Evolutionary conservation across 257 asterid species (phyloP), one percentile per base, ranked within the genome.

Genomic region (Penstemon eatonii): DNA sequence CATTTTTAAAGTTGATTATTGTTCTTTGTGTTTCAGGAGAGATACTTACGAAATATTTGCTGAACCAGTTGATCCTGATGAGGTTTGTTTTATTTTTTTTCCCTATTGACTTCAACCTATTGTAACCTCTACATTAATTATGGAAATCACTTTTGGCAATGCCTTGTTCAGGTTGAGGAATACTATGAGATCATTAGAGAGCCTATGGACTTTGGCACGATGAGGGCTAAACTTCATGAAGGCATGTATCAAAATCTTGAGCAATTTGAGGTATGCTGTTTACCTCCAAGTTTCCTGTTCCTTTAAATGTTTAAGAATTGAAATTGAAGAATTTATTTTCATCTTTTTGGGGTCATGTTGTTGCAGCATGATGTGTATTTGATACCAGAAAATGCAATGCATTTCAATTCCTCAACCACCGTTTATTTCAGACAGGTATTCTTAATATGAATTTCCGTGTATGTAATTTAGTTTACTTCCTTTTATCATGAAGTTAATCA

Each of bases 221-320:
- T 89, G 91, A 85, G 97, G 78, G 96, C 95, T 60, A 91, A 91
- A 72, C 89, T 91, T 77, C 95, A 93, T 38, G 96, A 93, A 75
- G 97, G 92, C 59, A 73, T 90, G 95, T 90, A 90, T 58, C 56
- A 76, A 40, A 85, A 77, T 77, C 90, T 90, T 42, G 77, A 88
- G 73, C 86, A 90, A 56, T 93, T 90, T 61, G 88, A 93, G 96
- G 98, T 92, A 56, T 64, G 75, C 7, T 70, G 54, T 46, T 12
- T 36, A 9, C 46, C 65, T 33, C 53, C 6, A 8, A n/a, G 36
- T 45, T 38, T 36, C 19, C 15, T 18, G 51, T 40, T 67, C 11
- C 8, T 33, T 12, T 12, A 36, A 33, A 49, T 7, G 4, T 11
- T 65, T 19, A 43, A 49, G 49, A 19, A 25, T 36, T 18, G 43